Evolutionary conservation across 2,329 filamentous ascomycete genomes (phyloP).

Genomic region (Fusarium citri): DNA sequence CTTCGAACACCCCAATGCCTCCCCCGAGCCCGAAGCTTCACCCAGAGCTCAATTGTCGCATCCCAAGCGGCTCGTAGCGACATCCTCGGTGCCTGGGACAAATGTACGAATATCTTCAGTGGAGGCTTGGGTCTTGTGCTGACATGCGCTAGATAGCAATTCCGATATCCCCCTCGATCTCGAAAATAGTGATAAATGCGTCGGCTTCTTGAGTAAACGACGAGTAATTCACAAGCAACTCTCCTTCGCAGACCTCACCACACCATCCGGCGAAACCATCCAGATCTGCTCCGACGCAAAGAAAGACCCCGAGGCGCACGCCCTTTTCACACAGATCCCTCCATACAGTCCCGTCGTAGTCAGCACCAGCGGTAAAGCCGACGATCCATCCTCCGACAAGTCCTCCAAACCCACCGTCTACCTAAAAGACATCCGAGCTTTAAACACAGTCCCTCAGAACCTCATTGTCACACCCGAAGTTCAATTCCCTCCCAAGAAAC

Average conservation of each 20-base stretch:
- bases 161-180: constrained; percentile 37
- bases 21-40: constrained; percentile 37
- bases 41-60: constrained; percentile 34
- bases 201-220: constrained; percentile 77
- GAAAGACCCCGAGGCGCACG: constrained; percentile 52
- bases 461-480: constrained; percentile 81
- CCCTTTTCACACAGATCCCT: constrained; percentile 59
- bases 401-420: constrained; percentile 65
- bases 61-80: constrained; percentile 33
- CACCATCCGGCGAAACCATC: constrained; percentile 54
- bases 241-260: constrained; percentile 72
- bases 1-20: constrained; percentile 34
- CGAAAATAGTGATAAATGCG: constrained; percentile 31
- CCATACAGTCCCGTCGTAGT: constrained; percentile 66
- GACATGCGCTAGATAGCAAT: constrained; percentile 45
- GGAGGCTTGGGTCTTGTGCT: neutral
- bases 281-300: constrained; percentile 59
- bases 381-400: constrained; percentile 37
- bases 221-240: constrained; percentile 76
- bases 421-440: constrained; percentile 66
- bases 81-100: constrained; percentile 47
- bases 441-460: constrained; percentile 62
- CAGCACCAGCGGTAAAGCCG: constrained; percentile 52
- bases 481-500: constrained; percentile 77
- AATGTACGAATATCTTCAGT: constrained; percentile 42